Conservation (phyloP, 345 rosid species). For the Tarenaya hassleriana region DNA sequence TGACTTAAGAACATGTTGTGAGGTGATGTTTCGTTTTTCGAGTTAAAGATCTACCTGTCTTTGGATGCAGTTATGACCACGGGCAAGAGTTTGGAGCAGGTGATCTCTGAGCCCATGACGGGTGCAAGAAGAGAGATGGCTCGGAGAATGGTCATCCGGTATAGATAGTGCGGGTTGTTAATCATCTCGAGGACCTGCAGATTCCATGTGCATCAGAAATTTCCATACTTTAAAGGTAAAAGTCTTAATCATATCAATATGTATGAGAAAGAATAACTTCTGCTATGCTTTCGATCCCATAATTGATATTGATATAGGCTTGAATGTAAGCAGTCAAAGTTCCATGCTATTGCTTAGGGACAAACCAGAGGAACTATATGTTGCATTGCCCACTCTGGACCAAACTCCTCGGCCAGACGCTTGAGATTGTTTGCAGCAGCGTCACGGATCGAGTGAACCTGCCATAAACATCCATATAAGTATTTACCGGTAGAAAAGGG, state of each 20-base stretch:
- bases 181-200: constrained; percentile 75
- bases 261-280: too few relatives aligned
- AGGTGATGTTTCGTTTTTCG: background rate
- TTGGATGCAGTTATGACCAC: constrained; percentile 64
- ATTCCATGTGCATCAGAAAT: background rate
- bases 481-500: background rate
- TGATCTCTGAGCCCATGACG: constrained; percentile 83
- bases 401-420: constrained; percentile 82
- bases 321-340: background rate
- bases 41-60: constrained; percentile 51
- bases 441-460: constrained; percentile 84
- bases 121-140: constrained; percentile 83
- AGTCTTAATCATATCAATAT: too few relatives aligned
- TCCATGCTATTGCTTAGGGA: background rate
- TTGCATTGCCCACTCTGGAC: constrained; percentile 90
- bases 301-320: too few relatives aligned
- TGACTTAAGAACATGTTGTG: too few relatives aligned
- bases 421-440: constrained; percentile 84
- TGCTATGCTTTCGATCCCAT: too few relatives aligned
- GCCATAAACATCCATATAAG: constrained; percentile 2
- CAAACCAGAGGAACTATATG: constrained; percentile 81
- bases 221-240: too few relatives aligned
- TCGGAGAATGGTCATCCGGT: constrained; percentile 80
- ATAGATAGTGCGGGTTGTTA: constrained; percentile 69
- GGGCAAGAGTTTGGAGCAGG: constrained; percentile 76